Percentiles rank a stretch among this genome's conserved stretches.
Evolutionary conservation across 2,329 filamentous ascomycete genomes (phyloP).

Genomic region (Intubia oerlemansii): DNA sequence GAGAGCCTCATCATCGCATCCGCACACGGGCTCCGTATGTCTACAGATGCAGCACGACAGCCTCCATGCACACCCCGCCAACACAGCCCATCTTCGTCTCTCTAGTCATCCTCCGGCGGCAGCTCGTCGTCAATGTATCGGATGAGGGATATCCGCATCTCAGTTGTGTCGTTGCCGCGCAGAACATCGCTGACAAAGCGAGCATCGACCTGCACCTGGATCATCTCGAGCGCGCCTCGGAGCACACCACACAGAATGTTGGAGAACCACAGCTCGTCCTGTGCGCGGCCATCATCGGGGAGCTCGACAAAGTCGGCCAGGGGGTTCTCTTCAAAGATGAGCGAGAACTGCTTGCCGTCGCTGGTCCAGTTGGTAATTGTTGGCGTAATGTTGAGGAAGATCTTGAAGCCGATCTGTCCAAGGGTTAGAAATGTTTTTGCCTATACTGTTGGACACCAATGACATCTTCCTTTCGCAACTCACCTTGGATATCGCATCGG

Average conservation of each 20-base stretch:
- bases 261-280: conserved; percentile 96
- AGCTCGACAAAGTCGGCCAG: conserved; percentile 94
- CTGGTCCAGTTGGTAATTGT: conserved; percentile 87
- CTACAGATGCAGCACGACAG: no score
- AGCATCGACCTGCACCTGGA: conserved; percentile 96
- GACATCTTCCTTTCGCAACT: conserved; percentile 2
- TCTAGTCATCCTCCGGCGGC: conserved; percentile 82
- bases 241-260: conserved; percentile 92
- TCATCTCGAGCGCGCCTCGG: conserved; percentile 86
- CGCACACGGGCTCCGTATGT: no score
- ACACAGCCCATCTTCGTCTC: no score
- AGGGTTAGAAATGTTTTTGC: no score
- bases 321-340: conserved; percentile 93
- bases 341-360: conserved; percentile 89
- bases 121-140: conserved; percentile 95
- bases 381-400: conserved; percentile 92
- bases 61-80: no score
- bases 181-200: conserved; percentile 91
- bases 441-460: no score
- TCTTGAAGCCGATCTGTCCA: conserved; percentile 97
- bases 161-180: conserved; percentile 83
- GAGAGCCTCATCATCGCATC: no score
- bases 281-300: conserved; percentile 82
- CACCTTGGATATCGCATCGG: conserved; percentile 84
- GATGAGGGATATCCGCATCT: conserved; percentile 84